Evolutionary conservation across 1,284 basidiomycete species (phyloP).

Genomic region (Papiliotrema flavescens): DNA sequence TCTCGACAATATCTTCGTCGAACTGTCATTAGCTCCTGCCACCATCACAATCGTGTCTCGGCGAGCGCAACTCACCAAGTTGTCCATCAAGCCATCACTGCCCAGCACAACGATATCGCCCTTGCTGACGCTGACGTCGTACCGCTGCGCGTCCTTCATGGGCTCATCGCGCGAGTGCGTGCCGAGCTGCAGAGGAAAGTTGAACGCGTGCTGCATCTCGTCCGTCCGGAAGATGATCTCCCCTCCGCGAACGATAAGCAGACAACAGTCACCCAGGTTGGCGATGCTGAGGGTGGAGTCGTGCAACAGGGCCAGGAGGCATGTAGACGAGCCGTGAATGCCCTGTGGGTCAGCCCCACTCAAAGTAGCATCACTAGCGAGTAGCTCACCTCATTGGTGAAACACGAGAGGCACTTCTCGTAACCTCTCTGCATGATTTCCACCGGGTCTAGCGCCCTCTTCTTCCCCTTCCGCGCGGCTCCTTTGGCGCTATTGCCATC

Average conservation of each 20-base stretch:
- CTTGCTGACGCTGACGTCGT: conserved; percentile 70
- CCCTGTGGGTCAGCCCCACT: conserved; percentile 39
- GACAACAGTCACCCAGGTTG: conserved; percentile 88
- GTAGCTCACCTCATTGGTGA: conserved; percentile 45
- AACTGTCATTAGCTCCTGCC: conserved; percentile 50
- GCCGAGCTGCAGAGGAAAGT: conserved; percentile 84
- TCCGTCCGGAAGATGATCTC: conserved; percentile 79
- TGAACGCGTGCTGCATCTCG: conserved; percentile 96
- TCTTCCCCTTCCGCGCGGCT: conserved; percentile 1
- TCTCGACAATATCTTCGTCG: conserved; percentile 90
- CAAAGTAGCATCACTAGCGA: neutral
- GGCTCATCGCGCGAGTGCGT: conserved; percentile 69
- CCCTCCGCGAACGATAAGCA: conserved; percentile 74
- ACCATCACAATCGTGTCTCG: neutral
- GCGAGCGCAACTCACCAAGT: conserved; percentile 54
- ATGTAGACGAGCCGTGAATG: conserved; percentile 56
- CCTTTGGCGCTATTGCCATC: neutral
- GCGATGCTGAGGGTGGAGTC: conserved; percentile 81
- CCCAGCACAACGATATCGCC: conserved; percentile 89
- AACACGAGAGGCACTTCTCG: conserved; percentile 54
- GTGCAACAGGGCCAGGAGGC: conserved; percentile 56
- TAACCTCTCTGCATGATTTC: conserved; percentile 58
- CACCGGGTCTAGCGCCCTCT: conserved; percentile 52
- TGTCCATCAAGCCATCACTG: conserved; percentile 87
- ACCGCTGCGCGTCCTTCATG: conserved; percentile 65